These are phyloP conservation scores for Setaria italica DNA, from an alignment of 202 grass and related monocot species.

Conservation along the genomic window DNA sequence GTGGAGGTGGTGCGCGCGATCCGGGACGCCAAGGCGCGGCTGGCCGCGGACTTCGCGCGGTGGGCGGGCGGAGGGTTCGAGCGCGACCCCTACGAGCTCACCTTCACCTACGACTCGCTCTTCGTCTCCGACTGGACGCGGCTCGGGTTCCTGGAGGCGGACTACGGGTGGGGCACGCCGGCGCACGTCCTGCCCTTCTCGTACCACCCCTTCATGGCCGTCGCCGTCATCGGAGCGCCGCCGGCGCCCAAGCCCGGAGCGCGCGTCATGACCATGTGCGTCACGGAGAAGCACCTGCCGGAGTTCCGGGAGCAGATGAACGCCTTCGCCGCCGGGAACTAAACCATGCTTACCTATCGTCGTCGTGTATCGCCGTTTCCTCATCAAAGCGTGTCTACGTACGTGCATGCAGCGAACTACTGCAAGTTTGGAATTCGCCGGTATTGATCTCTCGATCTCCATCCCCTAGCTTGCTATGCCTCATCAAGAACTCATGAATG, in stretches of 20 bases:
- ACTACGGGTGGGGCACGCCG: constrained; percentile 85
- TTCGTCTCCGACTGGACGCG: constrained; percentile 93
- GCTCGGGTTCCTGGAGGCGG: constrained; percentile 74
- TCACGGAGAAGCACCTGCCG: constrained; percentile 67
- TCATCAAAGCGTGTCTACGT: no score
- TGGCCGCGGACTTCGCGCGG: constrained; percentile 58
- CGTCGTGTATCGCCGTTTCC: no score
- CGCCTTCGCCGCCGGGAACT: constrained; percentile 42
- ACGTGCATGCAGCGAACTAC: no score
- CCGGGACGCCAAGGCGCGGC: constrained; percentile 69
- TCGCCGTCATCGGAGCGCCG: constrained; percentile 78
- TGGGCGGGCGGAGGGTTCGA: constrained; percentile 69
- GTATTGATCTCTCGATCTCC: neutral
- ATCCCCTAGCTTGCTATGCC: neutral
- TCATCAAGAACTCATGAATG: neutral
- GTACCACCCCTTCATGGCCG: constrained; percentile 78
- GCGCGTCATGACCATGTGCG: constrained; percentile 86
- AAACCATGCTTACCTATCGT: no score
- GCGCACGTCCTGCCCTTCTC: constrained; percentile 70
- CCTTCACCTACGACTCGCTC: constrained; percentile 69
- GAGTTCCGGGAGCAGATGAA: constrained; percentile 77
- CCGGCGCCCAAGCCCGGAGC: constrained; percentile 59
- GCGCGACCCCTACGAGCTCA: constrained; percentile 74
- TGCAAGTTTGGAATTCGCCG: neutral
- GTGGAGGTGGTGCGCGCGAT: constrained; percentile 66